Evolutionary conservation across 2,329 filamentous ascomycete genomes (phyloP).

Genomic region (Verticillium alfalfae): DNA sequence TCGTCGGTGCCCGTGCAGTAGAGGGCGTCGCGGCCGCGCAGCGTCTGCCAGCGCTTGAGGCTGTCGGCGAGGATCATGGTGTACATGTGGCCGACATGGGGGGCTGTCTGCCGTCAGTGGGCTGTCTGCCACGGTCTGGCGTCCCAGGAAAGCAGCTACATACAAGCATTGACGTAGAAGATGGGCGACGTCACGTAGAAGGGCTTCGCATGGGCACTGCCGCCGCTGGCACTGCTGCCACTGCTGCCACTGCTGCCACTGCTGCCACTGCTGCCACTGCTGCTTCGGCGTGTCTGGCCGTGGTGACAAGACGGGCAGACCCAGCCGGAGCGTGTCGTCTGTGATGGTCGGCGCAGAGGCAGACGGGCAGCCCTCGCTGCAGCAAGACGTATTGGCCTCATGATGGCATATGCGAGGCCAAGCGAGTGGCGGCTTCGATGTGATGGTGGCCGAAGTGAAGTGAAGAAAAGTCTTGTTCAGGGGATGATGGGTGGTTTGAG

Average conservation of each 20-base stretch:
- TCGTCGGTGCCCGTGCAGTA: conserved; percentile 93
- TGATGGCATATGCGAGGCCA: background rate
- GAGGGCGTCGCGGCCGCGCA: conserved; percentile 66
- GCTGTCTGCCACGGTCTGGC: no score
- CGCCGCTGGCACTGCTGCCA: conserved; percentile 4
- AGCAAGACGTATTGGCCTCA: conserved; percentile 6
- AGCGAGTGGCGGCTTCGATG: background rate
- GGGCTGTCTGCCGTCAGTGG: conserved; percentile 49
- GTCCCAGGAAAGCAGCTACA: conserved; percentile 11
- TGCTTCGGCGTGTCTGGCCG: conserved; percentile 20
- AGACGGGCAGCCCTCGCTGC: conserved; percentile 1
- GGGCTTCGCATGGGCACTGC: conserved; percentile 52
- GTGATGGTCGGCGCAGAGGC: background rate
- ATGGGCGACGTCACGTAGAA: conserved; percentile 96
- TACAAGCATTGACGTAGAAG: conserved; percentile 97
- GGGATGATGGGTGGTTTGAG: background rate
- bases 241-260: conserved; percentile 13
- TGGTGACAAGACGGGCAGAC: conserved; percentile 20
- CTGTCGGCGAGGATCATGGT: conserved; percentile 88
- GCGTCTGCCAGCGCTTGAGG: conserved; percentile 81
- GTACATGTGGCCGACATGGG: conserved; percentile 92
- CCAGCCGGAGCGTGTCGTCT: conserved; percentile 15
- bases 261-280: conserved; percentile 1
- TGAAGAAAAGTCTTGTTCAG: background rate
- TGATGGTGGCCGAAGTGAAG: background rate